Evolutionary conservation across 2,329 filamentous ascomycete genomes (phyloP).

Genomic region (Colletotrichum sp.): DNA sequence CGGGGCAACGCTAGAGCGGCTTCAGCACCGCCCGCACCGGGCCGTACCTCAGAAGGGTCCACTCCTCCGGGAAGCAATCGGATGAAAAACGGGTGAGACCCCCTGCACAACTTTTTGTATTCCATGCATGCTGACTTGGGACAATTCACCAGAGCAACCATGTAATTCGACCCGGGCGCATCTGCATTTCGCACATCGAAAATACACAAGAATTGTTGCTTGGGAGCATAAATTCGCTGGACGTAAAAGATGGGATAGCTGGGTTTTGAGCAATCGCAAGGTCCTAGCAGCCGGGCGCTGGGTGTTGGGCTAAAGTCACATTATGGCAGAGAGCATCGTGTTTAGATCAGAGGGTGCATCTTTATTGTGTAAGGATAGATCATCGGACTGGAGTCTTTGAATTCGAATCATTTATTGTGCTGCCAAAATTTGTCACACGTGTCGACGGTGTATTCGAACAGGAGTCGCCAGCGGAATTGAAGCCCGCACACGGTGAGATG

Average conservation of each 20-base stretch:
- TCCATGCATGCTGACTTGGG: background rate
- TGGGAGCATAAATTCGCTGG: background rate
- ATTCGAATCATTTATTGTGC: rapidly evolving
- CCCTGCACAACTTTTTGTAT: rapidly evolving
- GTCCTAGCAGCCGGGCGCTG: background rate
- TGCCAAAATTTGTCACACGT: rapidly evolving
- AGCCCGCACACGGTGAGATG: background rate
- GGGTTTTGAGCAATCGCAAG: background rate
- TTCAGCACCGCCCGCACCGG: background rate
- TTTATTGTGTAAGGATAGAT: background rate
- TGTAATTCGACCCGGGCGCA: background rate
- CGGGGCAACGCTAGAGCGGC: background rate
- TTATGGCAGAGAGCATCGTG: background rate
- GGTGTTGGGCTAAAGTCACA: background rate
- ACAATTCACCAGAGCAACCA: background rate
- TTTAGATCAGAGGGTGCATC: background rate
- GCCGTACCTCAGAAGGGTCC: background rate
- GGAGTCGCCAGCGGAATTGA: background rate
- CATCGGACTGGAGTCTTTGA: background rate
- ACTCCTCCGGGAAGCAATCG: background rate
- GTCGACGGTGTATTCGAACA: background rate
- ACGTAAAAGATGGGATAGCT: background rate
- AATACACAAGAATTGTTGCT: background rate
- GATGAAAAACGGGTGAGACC: background rate
- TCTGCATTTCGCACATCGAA: background rate